Evolutionary conservation across 2,329 filamentous ascomycete species (phyloP).

Genomic region (Cercospora zeae-maydis): DNA sequence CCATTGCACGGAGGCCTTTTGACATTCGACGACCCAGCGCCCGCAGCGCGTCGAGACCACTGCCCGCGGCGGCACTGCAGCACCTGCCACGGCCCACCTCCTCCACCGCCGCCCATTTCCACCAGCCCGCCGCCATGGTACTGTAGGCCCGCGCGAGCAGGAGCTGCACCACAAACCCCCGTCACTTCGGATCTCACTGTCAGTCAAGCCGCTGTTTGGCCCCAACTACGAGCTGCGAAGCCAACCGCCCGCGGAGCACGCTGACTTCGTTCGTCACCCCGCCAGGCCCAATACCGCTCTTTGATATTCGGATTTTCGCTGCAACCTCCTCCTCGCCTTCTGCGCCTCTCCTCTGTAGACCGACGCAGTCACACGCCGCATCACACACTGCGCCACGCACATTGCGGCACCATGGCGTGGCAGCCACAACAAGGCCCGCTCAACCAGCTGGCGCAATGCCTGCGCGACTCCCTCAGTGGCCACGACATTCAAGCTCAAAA

Average conservation of each 20-base stretch:
- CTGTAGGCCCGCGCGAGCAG: conserved; percentile 9
- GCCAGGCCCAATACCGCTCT: conserved; percentile 4
- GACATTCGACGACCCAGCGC: background rate
- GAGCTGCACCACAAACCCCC: conserved; percentile 6
- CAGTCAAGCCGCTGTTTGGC: conserved; percentile 8
- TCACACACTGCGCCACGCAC: background rate
- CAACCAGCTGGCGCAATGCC: conserved; percentile 80
- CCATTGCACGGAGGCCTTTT: background rate
- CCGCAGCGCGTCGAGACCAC: background rate
- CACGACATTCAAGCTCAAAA: conserved; percentile 77
- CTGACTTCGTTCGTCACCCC: conserved; percentile 9
- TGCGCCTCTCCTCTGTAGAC: background rate
- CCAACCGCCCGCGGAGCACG: background rate
- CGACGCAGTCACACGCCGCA: background rate
- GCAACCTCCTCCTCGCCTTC: background rate
- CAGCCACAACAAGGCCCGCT: conserved; percentile 84
- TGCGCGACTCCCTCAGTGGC: conserved; percentile 87
- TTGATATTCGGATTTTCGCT: conserved; percentile 10
- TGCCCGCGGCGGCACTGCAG: background rate
- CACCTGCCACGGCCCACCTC: conserved; percentile 9
- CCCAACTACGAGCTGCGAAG: background rate
- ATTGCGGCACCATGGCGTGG: conserved; percentile 69
- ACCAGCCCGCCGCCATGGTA: conserved; percentile 8
- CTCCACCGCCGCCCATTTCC: conserved; percentile 1
- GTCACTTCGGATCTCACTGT: conserved; percentile 9